Percentiles rank a stretch among this genome's conserved stretches.
phyloP scores from a whole-genome alignment of 2,329 filamentous ascomycete genomes.

The Sordariomycetes sp. region DNA sequence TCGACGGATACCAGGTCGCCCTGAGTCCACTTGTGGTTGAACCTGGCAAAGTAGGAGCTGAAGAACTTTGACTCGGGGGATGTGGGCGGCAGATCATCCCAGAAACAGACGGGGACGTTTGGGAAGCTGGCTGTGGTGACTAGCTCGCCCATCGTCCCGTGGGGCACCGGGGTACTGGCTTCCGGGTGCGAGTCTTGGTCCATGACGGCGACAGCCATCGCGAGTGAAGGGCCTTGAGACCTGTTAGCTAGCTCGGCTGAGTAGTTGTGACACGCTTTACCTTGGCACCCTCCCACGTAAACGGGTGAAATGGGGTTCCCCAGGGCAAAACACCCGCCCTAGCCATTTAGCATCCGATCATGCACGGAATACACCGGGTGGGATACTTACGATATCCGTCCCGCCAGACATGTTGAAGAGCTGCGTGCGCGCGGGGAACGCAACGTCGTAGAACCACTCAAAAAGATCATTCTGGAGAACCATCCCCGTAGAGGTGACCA shows the following conservation, averaged over 20 bases:
- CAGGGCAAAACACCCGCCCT: constrained; percentile 43
- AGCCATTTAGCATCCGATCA: too few species aligned
- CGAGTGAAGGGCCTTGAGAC: constrained; percentile 21
- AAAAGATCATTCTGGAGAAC: constrained; percentile 67
- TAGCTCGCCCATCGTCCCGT: constrained; percentile 55
- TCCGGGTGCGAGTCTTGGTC: too few species aligned
- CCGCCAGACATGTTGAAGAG: constrained; percentile 67
- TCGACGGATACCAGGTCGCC: constrained; percentile 70
- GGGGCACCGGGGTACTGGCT: constrained; percentile 8
- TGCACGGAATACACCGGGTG: too few species aligned
- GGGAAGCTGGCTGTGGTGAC: constrained; percentile 63
- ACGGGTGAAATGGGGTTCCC: constrained; percentile 62
- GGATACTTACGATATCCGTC: constrained; percentile 49
- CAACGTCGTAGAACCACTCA: constrained; percentile 66
- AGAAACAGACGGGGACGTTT: constrained; percentile 56
- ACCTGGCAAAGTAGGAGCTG: constrained; percentile 50
- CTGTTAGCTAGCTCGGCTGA: too few species aligned
- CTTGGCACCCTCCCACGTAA: constrained; percentile 43
- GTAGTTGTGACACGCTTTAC: constrained; percentile 13
- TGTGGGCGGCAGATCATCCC: constrained; percentile 34
- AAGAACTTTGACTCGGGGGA: constrained; percentile 46
- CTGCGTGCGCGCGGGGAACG: constrained; percentile 56
- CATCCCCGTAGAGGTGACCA: constrained; percentile 70
- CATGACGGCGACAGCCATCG: constrained; percentile 25
- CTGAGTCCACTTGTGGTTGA: constrained; percentile 66